Base-by-base conservation (phyloP, 176 grass and related monocot genomes). In the Oryza meyeriana region DNA sequence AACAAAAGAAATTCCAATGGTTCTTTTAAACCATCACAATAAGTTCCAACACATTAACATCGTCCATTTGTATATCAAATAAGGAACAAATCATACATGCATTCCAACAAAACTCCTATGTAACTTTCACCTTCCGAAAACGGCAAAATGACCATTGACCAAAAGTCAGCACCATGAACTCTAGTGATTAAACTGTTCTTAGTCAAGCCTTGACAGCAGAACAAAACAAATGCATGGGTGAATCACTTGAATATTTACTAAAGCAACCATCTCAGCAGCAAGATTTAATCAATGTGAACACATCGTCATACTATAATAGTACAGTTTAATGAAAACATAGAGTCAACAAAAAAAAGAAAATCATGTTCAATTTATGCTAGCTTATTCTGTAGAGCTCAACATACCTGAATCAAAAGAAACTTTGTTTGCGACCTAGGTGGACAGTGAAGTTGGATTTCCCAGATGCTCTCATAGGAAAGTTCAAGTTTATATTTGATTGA, bases 391-490 rank as follows among this genome's bases (percentile, higher is more conserved):
- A 61, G n/a, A 79, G 36, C 52, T 11, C 84, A 83, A 67, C 77
- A 63, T 61, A 97, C 94, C 92, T 94, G 92, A 66, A 94, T 83
- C 77, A 91, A 84, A 76, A 94, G 94, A 79, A 92, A 97, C 66
- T 92, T 91, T 29, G 74, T 79, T 57, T 7, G 85, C 10, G 85
- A 88, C 63, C 26, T 75, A 34, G 77, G 79, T 45, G 92, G 93
- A 40, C 84, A 66, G 27, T 94, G 88, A 73, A 94, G 89, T 77
- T 94, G 80, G 34, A 97, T 97, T 77, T 97, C 94, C 94, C 94
- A 97, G 78, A 97, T 94, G 66, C 92, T 94, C 70, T 97, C 90
- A 31, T 97, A 94, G 32, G 92, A 92, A 83, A 97, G 85, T 79
- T 97, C 92, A 74, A 97, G 90, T 70, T 92, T 94, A 64, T 85